These are phyloP conservation scores for Rhizopogon sp. DNA, from an alignment of 768 basidiomycete genomes.

Conservation along the genomic window DNA sequence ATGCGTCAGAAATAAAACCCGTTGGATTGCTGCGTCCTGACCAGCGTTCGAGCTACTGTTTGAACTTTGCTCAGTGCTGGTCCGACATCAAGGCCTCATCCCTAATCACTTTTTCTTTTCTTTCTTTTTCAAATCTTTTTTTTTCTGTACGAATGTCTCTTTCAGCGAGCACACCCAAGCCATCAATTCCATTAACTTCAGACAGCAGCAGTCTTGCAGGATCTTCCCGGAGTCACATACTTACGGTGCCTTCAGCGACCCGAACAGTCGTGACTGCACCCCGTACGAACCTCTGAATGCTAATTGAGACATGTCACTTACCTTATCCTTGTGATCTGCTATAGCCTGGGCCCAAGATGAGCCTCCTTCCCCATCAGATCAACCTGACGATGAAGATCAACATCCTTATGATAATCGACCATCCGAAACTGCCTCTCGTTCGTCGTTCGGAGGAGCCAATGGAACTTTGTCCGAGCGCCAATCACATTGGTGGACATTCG, in stretches of 20 bases:
- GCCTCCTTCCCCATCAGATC: conserved; percentile 64
- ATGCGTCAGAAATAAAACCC: no score
- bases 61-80: no score
- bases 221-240: conserved; percentile 21
- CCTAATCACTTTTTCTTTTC: no score
- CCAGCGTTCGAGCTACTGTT: no score
- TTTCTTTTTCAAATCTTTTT: background rate
- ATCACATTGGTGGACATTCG: conserved; percentile 76
- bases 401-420: conserved; percentile 36
- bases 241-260: conserved; percentile 34
- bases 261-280: conserved; percentile 62
- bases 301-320: conserved; percentile 1
- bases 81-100: no score
- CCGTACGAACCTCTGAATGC: conserved; percentile 40
- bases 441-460: conserved; percentile 30
- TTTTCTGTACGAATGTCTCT: conserved; percentile 9
- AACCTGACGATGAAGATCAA: conserved; percentile 31
- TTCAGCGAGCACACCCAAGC: conserved; percentile 11
- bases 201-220: conserved; percentile 23
- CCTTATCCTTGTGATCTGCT: background rate
- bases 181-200: conserved; percentile 15
- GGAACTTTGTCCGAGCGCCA: conserved; percentile 28
- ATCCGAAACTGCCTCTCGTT: conserved; percentile 52
- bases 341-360: conserved; percentile 84
- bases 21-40: no score